phyloP scores from a whole-genome alignment of 495 filamentous ascomycete genomes.

The Hypoxylon lienhwacheense region DNA sequence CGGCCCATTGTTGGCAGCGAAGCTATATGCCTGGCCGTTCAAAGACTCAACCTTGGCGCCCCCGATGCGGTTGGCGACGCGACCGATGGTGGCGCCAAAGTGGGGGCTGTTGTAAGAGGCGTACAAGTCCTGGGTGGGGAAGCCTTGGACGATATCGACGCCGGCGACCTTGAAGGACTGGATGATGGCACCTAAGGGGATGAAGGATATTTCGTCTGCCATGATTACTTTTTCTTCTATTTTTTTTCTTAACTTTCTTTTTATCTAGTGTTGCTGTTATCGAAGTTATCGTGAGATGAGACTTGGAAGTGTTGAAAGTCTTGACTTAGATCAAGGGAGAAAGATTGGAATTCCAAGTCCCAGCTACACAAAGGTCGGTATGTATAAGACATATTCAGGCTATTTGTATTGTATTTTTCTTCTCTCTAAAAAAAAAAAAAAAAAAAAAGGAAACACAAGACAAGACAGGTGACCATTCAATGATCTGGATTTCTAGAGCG shows the following conservation, averaged over 20 bases:
- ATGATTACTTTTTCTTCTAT: constrained; percentile 29
- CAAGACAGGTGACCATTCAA: too few species aligned
- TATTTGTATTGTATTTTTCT: constrained; percentile 30
- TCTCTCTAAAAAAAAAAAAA: too few species aligned
- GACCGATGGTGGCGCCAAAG: constrained; percentile 93
- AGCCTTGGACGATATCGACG: constrained; percentile 83
- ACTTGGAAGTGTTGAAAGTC: neutral
- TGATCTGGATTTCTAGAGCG: too few species aligned
- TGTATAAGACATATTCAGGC: too few species aligned
- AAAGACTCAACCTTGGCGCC: constrained; percentile 68
- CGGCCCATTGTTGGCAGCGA: constrained; percentile 72
- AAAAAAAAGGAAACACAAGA: too few species aligned
- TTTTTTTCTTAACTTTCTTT: too few species aligned
- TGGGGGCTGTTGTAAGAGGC: constrained; percentile 69
- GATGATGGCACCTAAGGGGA: constrained; percentile 85
- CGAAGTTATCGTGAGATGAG: constrained; percentile 4
- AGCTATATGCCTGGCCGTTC: constrained; percentile 69
- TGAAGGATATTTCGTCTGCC: constrained; percentile 62
- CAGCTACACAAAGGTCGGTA: constrained; percentile 12
- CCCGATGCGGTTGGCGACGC: constrained; percentile 84
- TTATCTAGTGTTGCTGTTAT: neutral
- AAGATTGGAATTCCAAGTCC: constrained; percentile 9
- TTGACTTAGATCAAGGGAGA: constrained; percentile 4
- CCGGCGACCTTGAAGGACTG: constrained; percentile 76
- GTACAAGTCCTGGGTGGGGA: constrained; percentile 74